Evolutionary conservation across 495 filamentous ascomycete genomes (phyloP).

Genomic region (Talaromyces adpressus): DNA sequence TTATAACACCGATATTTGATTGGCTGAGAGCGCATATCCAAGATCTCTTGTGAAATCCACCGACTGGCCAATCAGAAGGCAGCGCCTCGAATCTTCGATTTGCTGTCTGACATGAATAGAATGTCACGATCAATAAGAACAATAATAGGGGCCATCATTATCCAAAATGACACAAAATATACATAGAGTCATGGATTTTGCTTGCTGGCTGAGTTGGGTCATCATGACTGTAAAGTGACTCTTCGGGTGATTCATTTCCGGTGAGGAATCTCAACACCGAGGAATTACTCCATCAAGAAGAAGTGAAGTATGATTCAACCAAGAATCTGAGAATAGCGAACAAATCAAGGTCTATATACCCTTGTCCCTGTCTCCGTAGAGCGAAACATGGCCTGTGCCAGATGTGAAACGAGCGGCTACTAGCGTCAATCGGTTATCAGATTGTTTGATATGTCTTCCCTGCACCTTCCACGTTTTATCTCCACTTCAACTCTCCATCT

Average conservation of each 20-base stretch:
- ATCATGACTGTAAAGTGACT: not conserved
- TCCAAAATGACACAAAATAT: not conserved
- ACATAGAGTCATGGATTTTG: not conserved
- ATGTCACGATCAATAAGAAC: not conserved
- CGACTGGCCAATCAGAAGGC: not conserved
- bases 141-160: not conserved
- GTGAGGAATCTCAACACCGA: not conserved
- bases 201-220: not conserved
- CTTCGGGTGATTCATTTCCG: not conserved
- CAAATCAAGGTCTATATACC: not conserved
- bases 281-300: not conserved
- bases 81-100: not conserved
- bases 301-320: not conserved
- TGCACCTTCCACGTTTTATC: not conserved
- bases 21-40: not conserved
- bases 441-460: not conserved
- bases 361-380: not conserved
- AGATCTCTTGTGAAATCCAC: not conserved
- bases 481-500: not conserved
- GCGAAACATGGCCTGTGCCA: constrained; percentile 3
- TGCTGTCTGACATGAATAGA: not conserved
- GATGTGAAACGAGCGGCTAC: constrained; percentile 6
- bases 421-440: constrained; percentile 1
- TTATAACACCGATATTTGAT: not conserved
- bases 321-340: not conserved